phyloP scores from a whole-genome alignment of 2,329 filamentous ascomycete genomes.

The Stromatinia cepivora region DNA sequence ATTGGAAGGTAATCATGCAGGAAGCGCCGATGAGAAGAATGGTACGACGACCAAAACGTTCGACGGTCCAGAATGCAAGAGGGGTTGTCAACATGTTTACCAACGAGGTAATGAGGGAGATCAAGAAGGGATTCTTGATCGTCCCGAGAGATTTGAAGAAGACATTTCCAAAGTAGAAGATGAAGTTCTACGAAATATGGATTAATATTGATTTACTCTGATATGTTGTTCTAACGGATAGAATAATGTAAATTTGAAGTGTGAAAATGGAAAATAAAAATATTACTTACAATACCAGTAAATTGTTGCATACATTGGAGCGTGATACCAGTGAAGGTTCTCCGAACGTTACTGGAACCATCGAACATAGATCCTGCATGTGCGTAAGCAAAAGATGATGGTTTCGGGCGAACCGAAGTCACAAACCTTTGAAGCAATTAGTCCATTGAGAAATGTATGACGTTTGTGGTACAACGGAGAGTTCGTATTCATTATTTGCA shows the following conservation, averaged over 20 bases:
- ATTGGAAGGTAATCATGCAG: constrained; percentile 84
- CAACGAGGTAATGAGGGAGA: constrained; percentile 80
- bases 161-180: constrained; percentile 83
- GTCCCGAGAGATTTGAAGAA: constrained; percentile 80
- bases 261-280: not conserved
- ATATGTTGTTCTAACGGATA: not conserved
- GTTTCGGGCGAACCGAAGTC: constrained; percentile 61
- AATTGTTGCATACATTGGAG: constrained; percentile 80
- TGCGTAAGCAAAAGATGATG: constrained; percentile 72
- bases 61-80: constrained; percentile 85
- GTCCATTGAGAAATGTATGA: constrained; percentile 70
- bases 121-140: constrained; percentile 76
- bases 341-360: constrained; percentile 56
- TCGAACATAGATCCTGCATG: constrained; percentile 18
- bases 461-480: constrained; percentile 62
- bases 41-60: constrained; percentile 76
- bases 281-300: constrained; percentile 56
- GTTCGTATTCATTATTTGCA: constrained; percentile 86
- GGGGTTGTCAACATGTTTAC: constrained; percentile 87
- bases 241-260: not conserved
- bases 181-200: constrained; percentile 61
- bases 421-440: constrained; percentile 65
- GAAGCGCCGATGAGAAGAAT: constrained; percentile 77
- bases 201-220: not conserved
- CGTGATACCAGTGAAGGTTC: constrained; percentile 69